phyloP scores from a whole-genome alignment of 305 asterid genomes.

The Fraxinus floribunda region DNA sequence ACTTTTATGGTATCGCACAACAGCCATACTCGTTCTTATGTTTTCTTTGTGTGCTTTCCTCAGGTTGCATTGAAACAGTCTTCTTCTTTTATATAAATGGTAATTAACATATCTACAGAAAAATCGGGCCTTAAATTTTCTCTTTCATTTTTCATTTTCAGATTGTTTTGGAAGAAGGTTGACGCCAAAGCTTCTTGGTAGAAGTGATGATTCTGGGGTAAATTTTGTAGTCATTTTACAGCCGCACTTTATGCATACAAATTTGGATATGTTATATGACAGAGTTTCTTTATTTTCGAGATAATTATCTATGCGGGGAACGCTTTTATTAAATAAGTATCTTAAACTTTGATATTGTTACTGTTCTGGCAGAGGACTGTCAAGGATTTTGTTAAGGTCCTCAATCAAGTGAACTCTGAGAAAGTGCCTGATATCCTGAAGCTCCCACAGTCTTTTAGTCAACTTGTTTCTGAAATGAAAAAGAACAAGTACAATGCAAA shows the following conservation, averaged over 20 bases:
- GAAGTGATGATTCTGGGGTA: constrained; percentile 92
- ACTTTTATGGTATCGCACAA: neutral
- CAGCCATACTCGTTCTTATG: constrained; percentile 5
- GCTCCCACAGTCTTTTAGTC: constrained; percentile 85
- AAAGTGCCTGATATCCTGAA: constrained; percentile 80
- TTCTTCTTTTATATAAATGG: neutral
- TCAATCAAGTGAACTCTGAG: constrained; percentile 83
- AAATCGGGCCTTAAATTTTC: constrained; percentile 15
- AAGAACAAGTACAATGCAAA: constrained; percentile 68
- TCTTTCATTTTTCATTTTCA: constrained; percentile 34
- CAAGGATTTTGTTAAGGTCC: constrained; percentile 81
- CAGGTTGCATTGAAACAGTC: neutral
- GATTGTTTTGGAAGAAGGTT: constrained; percentile 94
- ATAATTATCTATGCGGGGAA: constrained; percentile 11
- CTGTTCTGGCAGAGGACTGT: constrained; percentile 65
- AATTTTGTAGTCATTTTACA: constrained; percentile 15
- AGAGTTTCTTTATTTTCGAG: neutral
- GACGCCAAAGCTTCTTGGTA: constrained; percentile 93
- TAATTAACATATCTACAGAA: neutral
- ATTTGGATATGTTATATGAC: constrained; percentile 11
- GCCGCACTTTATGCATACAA: neutral
- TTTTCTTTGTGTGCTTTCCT: constrained; percentile 13
- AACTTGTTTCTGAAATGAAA: constrained; percentile 89
- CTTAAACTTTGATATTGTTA: constrained; percentile 30
- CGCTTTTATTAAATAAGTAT: constrained; percentile 11